These are phyloP conservation scores for Groenewaldozyma salmanticensis DNA, from an alignment of 805 yeast genomes.

Conservation along the genomic window DNA sequence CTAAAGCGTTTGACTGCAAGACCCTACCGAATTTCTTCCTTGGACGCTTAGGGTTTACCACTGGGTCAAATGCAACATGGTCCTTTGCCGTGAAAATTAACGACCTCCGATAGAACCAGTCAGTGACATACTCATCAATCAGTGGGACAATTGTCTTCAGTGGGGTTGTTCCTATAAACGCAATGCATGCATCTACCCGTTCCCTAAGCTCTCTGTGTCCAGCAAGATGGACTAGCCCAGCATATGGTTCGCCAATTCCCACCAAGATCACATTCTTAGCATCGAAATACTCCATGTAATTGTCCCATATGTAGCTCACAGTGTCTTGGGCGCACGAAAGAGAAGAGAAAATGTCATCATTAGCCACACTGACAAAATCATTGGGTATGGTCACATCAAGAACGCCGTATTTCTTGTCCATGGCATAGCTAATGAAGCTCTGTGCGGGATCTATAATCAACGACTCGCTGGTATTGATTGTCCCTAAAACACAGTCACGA, in stretches of 20 bases:
- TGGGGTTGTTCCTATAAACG: constrained; percentile 57
- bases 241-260: constrained; percentile 85
- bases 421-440: constrained; percentile 61
- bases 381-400: constrained; percentile 77
- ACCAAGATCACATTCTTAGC: constrained; percentile 65
- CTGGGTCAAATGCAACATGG: constrained; percentile 74
- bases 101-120: constrained; percentile 86
- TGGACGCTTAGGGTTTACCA: constrained; percentile 50
- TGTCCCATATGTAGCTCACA: constrained; percentile 79
- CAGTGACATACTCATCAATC: constrained; percentile 80
- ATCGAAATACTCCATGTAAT: constrained; percentile 59
- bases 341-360: constrained; percentile 27
- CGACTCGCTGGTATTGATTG: constrained; percentile 61
- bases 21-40: constrained; percentile 90
- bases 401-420: constrained; percentile 55
- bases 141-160: constrained; percentile 74
- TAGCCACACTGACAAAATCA: constrained; percentile 32
- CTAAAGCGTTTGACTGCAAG: constrained; percentile 59
- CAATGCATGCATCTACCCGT: constrained; percentile 60
- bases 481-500: constrained; percentile 69
- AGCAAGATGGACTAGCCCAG: constrained; percentile 74
- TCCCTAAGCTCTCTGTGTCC: constrained; percentile 66
- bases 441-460: constrained; percentile 61
- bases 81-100: constrained; percentile 65
- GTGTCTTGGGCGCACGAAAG: constrained; percentile 59